These are phyloP conservation scores for Tricholoma sp. DNA, from an alignment of 768 basidiomycete species.

Conservation along the genomic window DNA sequence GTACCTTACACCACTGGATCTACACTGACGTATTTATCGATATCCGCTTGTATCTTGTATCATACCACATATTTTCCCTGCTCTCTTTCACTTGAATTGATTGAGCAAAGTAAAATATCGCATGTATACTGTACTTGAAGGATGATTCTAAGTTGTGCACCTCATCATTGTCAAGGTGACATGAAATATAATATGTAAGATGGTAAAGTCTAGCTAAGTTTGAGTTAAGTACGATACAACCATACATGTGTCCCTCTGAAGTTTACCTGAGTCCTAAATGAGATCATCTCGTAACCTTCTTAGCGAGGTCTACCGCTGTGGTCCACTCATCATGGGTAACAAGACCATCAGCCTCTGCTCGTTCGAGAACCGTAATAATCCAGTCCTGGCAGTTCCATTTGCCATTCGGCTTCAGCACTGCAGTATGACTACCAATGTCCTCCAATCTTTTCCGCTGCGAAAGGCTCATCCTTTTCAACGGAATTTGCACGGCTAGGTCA, in stretches of 20 bases:
- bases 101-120: too few species aligned
- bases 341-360: constrained; percentile 10
- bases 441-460: constrained; percentile 16
- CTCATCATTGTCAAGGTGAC: background rate
- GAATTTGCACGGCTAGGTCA: constrained; percentile 3
- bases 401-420: constrained; percentile 19
- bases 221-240: too few species aligned
- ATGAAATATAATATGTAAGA: background rate
- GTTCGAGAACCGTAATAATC: constrained; percentile 17
- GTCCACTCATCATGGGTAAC: constrained; percentile 4
- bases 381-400: constrained; percentile 27
- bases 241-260: too few species aligned
- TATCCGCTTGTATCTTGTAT: constrained; percentile 8
- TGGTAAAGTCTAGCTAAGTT: too few species aligned
- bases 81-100: background rate
- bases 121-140: background rate
- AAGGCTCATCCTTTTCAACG: constrained; percentile 10
- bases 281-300: background rate
- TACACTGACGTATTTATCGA: constrained; percentile 6
- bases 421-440: constrained; percentile 13
- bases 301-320: background rate
- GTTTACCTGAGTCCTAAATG: background rate
- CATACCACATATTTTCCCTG: background rate
- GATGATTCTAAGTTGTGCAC: background rate
- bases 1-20: constrained; percentile 6